A percentile compares a stretch with the other conserved stretches of the same genome.
These are phyloP conservation scores for Mycena belliarum DNA, from an alignment of 768 basidiomycete species.

Conservation along the genomic window DNA sequence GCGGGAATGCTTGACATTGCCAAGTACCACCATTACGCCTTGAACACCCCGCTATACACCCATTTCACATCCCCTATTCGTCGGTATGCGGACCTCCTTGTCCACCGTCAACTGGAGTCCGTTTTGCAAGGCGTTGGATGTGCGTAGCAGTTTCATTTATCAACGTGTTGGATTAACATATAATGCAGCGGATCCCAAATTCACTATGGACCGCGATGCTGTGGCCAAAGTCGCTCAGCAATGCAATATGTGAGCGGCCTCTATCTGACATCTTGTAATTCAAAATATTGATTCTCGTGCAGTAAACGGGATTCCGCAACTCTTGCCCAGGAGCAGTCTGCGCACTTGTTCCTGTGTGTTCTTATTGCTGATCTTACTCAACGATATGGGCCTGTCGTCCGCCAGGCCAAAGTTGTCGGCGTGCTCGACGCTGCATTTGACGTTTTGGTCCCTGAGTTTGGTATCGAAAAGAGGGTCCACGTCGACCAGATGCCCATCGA, in stretches of 20 bases:
- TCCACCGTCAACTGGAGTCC: conserved; percentile 95
- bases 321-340: conserved; percentile 94
- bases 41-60: conserved; percentile 90
- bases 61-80: conserved; percentile 93
- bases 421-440: conserved; percentile 99
- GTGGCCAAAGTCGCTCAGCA: conserved; percentile 98
- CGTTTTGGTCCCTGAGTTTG: conserved; percentile 93
- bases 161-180: conserved; percentile 8
- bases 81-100: conserved; percentile 90
- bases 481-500: conserved; percentile 99
- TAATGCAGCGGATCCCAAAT: conserved; percentile 71
- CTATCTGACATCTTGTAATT: no score
- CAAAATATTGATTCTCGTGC: no score
- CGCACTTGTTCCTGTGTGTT: conserved; percentile 92
- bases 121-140: conserved; percentile 71
- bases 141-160: conserved; percentile 2
- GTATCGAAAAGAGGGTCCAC: conserved; percentile 98
- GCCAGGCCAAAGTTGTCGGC: conserved; percentile 92
- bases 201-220: conserved; percentile 96
- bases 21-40: conserved; percentile 92
- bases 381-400: conserved; percentile 92
- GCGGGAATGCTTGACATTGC: conserved; percentile 99
- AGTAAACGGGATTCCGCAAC: conserved; percentile 90
- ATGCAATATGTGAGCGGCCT: conserved; percentile 81
- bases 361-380: conserved; percentile 93